These are phyloP conservation scores for Rhizophagus clarus DNA, from an alignment of 192 early-diverging fungal species.

Conservation along the genomic window DNA sequence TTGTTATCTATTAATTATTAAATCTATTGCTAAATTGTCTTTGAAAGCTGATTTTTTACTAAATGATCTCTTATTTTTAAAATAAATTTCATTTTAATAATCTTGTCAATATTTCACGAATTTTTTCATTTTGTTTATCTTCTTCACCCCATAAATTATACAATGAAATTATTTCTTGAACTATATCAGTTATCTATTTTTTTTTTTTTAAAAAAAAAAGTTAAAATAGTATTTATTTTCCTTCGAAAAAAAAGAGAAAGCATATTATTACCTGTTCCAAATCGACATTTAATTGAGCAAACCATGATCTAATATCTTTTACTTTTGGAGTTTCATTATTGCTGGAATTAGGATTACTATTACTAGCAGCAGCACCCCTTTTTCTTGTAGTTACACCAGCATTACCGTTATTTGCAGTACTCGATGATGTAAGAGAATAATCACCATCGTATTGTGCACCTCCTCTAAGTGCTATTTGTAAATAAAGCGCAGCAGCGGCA, in stretches of 20 bases:
- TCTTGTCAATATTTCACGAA: not conserved
- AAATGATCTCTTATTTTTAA: too few relatives aligned
- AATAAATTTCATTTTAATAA: not conserved
- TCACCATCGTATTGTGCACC: constrained; percentile 22
- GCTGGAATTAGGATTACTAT: constrained; percentile 15
- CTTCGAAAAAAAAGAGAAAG: not conserved
- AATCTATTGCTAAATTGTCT: too few relatives aligned
- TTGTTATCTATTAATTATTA: too few relatives aligned
- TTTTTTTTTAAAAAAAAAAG: too few relatives aligned
- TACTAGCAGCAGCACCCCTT: constrained; percentile 11
- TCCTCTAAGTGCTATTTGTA: constrained; percentile 61
- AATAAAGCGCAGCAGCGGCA: constrained; percentile 77
- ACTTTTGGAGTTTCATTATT: constrained; percentile 43
- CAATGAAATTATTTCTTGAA: constrained; percentile 72
- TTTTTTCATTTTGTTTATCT: constrained; percentile 43
- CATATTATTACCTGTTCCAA: constrained; percentile 65
- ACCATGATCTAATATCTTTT: constrained; percentile 76
- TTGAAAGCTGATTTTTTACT: too few relatives aligned
- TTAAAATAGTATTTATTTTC: too few relatives aligned
- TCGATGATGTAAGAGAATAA: not conserved
- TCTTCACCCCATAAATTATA: constrained; percentile 74
- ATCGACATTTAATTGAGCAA: constrained; percentile 79
- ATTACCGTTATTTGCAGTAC: not conserved
- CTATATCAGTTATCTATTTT: constrained; percentile 69
- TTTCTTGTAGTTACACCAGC: constrained; percentile 24